These are phyloP conservation scores for Quercus parvula DNA, from an alignment of 306 rosid genomes.

Conservation along the genomic window DNA sequence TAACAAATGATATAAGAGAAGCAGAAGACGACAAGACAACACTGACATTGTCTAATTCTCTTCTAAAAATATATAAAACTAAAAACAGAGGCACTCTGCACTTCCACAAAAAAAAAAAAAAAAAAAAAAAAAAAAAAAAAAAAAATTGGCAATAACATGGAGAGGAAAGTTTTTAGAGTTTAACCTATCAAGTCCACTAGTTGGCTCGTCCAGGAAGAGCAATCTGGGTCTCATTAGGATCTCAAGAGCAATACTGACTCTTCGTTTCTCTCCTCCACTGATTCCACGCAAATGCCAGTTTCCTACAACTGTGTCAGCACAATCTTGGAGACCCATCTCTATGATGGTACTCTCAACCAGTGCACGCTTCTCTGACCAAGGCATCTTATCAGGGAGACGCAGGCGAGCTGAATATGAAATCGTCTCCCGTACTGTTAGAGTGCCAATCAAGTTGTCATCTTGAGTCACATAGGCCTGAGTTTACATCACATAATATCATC, in stretches of 20 bases:
- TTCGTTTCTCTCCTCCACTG: slow-evolving; percentile 95
- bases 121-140: no score
- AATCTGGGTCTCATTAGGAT: slow-evolving; percentile 85
- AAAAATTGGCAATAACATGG: no score
- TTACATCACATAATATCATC: background rate
- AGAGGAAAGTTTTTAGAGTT: background rate
- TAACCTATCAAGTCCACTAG: slow-evolving; percentile 96
- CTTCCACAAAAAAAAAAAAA: background rate
- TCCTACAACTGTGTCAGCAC: slow-evolving; percentile 91
- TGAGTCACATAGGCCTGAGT: slow-evolving; percentile 96
- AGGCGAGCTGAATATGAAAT: slow-evolving; percentile 79
- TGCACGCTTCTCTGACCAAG: slow-evolving; percentile 66
- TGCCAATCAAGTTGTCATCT: slow-evolving; percentile 95
- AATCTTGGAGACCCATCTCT: slow-evolving; percentile 95
- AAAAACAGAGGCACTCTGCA: background rate
- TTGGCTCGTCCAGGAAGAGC: slow-evolving; percentile 96
- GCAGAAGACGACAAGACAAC: no score
- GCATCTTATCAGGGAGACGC: slow-evolving; percentile 76
- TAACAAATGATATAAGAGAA: no score
- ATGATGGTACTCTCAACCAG: slow-evolving; percentile 81
- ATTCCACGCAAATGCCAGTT: slow-evolving; percentile 97
- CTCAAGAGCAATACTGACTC: slow-evolving; percentile 95
- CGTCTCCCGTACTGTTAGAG: slow-evolving; percentile 83
- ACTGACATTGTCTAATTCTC: no score
- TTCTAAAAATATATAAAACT: background rate